phyloP scores from a whole-genome alignment of 192 early-diverging fungal genomes.

The Geranomyces michiganensis region DNA sequence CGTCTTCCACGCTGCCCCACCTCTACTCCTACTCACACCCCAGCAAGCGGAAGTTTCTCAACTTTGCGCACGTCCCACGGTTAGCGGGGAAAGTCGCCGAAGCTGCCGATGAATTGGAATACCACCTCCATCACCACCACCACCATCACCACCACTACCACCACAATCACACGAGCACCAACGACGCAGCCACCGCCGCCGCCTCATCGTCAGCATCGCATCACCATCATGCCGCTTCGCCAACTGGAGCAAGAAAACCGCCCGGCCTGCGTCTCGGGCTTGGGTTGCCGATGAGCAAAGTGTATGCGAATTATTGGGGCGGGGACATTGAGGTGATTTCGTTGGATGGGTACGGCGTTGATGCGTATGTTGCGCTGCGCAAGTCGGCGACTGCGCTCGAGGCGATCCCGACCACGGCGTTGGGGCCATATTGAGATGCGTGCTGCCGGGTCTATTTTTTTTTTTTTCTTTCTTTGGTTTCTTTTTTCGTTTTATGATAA shows the following conservation, averaged over 20 bases:
- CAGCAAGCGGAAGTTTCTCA: constrained; percentile 54
- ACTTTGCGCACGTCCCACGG: constrained; percentile 75
- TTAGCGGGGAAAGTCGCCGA: constrained; percentile 81
- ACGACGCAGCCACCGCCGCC: too few species aligned
- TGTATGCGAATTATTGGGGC: constrained; percentile 96
- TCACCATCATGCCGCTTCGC: too few species aligned
- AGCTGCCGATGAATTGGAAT: constrained; percentile 32
- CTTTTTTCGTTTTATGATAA: too few species aligned
- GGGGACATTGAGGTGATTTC: constrained; percentile 77
- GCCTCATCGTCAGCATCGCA: too few species aligned
- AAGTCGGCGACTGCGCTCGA: constrained; percentile 52
- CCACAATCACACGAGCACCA: too few species aligned
- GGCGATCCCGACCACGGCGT: constrained; percentile 53
- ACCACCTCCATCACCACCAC: too few species aligned
- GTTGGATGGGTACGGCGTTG: constrained; percentile 89
- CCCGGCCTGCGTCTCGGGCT: constrained; percentile 68
- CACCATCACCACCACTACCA: too few species aligned
- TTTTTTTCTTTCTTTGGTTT: too few species aligned
- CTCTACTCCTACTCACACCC: constrained; percentile 84
- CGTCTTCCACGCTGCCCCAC: constrained; percentile 58
- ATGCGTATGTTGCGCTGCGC: constrained; percentile 80
- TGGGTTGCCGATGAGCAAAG: constrained; percentile 85
- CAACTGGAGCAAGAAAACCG: constrained; percentile 19
- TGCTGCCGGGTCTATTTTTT: too few species aligned
- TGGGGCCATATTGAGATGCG: too few species aligned